phyloP scores from a whole-genome alignment of 2,329 filamentous ascomycete genomes.

The Fusarium sp. region DNA sequence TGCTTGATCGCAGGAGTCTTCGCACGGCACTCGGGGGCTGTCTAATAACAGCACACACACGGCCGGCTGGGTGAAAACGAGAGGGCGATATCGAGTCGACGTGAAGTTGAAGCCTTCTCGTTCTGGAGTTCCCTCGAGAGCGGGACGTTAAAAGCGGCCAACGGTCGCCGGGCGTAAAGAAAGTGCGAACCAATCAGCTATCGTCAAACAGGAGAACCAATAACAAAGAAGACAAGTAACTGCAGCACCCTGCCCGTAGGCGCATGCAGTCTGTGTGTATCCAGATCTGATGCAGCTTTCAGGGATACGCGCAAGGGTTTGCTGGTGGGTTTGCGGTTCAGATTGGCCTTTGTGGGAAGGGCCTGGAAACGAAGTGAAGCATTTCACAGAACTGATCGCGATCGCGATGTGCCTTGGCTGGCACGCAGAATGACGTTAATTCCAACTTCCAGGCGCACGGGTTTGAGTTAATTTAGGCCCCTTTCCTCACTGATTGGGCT shows the following conservation, averaged over 20 bases:
- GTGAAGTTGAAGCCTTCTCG: constrained; percentile 8
- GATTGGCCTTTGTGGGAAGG: background rate
- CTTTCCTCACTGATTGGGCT: constrained; percentile 7
- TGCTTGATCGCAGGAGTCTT: constrained; percentile 2
- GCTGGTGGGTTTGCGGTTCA: background rate
- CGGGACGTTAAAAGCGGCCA: constrained; percentile 15
- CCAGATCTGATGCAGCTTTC: constrained; percentile 21
- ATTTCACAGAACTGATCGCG: constrained; percentile 2
- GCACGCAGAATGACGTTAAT: constrained; percentile 25
- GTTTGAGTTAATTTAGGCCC: background rate
- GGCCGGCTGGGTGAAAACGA: constrained; percentile 17
- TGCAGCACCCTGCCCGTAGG: constrained; percentile 8
- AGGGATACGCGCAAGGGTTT: constrained; percentile 10
- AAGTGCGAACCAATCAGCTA: constrained; percentile 22
- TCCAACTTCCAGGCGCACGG: constrained; percentile 21
- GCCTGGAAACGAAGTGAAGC: constrained; percentile 5
- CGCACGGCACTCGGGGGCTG: constrained; percentile 35
- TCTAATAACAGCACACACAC: constrained; percentile 46
- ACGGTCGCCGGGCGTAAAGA: constrained; percentile 7
- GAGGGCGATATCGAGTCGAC: constrained; percentile 17
- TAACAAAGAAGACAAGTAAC: background rate
- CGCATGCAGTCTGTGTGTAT: constrained; percentile 7
- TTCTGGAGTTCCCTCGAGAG: background rate
- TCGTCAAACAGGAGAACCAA: constrained; percentile 9
- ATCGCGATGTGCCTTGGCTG: constrained; percentile 16